Percentiles rank a stretch among this genome's conserved stretches.
Conservation (phyloP, 1,284 basidiomycete genomes). For the Apiotrichum gracile region DNA sequence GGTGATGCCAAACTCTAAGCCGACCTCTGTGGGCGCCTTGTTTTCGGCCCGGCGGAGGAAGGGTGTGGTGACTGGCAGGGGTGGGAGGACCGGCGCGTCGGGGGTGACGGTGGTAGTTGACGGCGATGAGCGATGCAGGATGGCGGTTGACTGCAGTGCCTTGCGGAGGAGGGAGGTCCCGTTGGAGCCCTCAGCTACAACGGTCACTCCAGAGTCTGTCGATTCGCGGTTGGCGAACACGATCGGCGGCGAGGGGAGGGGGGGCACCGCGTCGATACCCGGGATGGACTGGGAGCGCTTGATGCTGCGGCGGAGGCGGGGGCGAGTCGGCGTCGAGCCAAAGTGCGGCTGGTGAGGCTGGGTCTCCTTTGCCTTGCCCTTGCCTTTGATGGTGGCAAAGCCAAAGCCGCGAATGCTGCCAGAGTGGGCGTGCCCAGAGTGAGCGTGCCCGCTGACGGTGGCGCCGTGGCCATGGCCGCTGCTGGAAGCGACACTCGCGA, state of each 20-base stretch:
- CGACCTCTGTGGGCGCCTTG: not conserved
- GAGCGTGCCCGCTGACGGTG: not conserved
- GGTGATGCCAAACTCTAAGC: constrained; percentile 1
- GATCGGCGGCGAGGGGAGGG: not conserved
- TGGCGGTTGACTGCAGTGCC: not conserved
- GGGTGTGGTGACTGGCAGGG: not conserved
- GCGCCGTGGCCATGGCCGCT: not conserved
- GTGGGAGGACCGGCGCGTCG: not conserved
- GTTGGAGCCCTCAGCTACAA: no score
- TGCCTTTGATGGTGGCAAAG: no score
- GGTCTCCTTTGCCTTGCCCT: not conserved
- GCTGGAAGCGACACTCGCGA: not conserved
- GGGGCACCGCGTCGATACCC: not conserved
- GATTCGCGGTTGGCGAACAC: no score
- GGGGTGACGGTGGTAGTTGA: not conserved
- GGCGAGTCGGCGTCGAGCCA: not conserved
- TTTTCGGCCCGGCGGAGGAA: not conserved
- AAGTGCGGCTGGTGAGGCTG: no score
- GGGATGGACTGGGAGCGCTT: not conserved
- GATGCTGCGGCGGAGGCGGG: not conserved
- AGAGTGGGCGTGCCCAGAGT: no score
- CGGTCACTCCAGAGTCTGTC: no score
- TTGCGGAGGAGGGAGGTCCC: not conserved
- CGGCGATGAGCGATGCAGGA: not conserved
- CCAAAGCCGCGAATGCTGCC: no score